These are phyloP conservation scores for Aciculosporium take DNA, from an alignment of 2,329 filamentous ascomycete species.

Conservation along the genomic window DNA sequence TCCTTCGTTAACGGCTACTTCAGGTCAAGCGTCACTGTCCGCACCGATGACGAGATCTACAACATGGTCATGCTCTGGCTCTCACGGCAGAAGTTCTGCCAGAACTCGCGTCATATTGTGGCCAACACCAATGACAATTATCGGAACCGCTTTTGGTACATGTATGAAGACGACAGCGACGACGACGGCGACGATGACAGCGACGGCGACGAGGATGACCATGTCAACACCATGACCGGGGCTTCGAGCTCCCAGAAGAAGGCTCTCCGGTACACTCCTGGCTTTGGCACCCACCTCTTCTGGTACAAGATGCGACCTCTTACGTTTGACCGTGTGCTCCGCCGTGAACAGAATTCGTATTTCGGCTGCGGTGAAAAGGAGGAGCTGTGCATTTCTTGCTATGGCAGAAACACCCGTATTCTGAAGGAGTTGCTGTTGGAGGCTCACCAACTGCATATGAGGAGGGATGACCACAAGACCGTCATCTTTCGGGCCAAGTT, in stretches of 20 bases:
- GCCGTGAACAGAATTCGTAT: slow-evolving; percentile 24
- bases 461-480: slow-evolving; percentile 47
- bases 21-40: slow-evolving; percentile 52
- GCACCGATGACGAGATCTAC: slow-evolving; percentile 58
- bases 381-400: slow-evolving; percentile 45
- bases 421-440: slow-evolving; percentile 49
- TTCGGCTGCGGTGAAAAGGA: slow-evolving; percentile 37
- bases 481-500: slow-evolving; percentile 48
- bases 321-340: slow-evolving; percentile 39
- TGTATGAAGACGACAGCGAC: slow-evolving; percentile 26
- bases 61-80: slow-evolving; percentile 61
- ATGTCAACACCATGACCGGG: slow-evolving; percentile 12
- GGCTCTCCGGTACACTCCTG: slow-evolving; percentile 48
- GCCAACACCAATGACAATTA: slow-evolving; percentile 48
- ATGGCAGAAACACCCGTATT: slow-evolving; percentile 44
- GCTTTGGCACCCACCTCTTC: slow-evolving; percentile 53
- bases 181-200: slow-evolving; percentile 22
- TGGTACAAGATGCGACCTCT: slow-evolving; percentile 48
- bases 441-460: slow-evolving; percentile 38
- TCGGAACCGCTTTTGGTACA: slow-evolving; percentile 34
- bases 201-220: slow-evolving; percentile 26
- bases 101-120: slow-evolving; percentile 45
- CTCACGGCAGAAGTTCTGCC: slow-evolving; percentile 45
- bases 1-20: slow-evolving; percentile 36
- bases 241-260: slow-evolving; percentile 25